Conservation (phyloP, 768 basidiomycete genomes). For the Panus rudis region DNA sequence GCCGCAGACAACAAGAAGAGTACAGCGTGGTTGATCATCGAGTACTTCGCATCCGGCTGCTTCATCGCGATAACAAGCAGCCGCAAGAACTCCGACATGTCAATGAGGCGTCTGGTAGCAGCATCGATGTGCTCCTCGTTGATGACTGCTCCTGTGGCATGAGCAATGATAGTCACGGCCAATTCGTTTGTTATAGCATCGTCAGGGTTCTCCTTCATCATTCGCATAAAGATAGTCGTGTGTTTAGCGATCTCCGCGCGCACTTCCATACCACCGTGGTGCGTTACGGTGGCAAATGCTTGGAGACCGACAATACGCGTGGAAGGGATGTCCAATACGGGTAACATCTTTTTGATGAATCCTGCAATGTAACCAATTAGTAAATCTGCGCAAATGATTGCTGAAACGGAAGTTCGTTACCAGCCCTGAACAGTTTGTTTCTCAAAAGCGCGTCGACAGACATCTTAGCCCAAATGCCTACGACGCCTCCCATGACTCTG, state of each 20-base stretch:
- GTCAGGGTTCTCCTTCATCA: slow-evolving; percentile 44
- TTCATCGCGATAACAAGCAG: slow-evolving; percentile 35
- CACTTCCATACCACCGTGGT: slow-evolving; percentile 47
- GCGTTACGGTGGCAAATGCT: slow-evolving; percentile 51
- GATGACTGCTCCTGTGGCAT: slow-evolving; percentile 40
- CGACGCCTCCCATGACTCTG: slow-evolving; percentile 46
- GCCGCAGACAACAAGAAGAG: slow-evolving; percentile 39
- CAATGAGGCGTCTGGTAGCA: slow-evolving; percentile 3
- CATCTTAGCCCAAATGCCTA: slow-evolving; percentile 60
- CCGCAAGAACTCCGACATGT: slow-evolving; percentile 32
- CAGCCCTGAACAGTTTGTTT: slow-evolving; percentile 51
- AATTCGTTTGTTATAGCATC: slow-evolving; percentile 46
- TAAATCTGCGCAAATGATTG: neutral
- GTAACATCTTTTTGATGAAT: slow-evolving; percentile 48
- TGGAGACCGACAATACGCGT: slow-evolving; percentile 49
- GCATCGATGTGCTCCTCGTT: slow-evolving; percentile 31
- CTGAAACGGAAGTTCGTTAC: slow-evolving; percentile 22
- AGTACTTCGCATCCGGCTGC: slow-evolving; percentile 34
- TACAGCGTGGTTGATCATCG: slow-evolving; percentile 46
- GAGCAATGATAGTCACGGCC: slow-evolving; percentile 43
- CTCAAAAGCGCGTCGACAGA: slow-evolving; percentile 52
- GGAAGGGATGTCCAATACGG: slow-evolving; percentile 40
- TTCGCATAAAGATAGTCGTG: slow-evolving; percentile 33
- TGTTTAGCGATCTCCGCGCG: slow-evolving; percentile 45
- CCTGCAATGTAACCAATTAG: slow-evolving; percentile 27